Evolutionary conservation across 108 stramenopile species (phyloP).

Genomic region (Mayamaea pseudoterrestris): DNA sequence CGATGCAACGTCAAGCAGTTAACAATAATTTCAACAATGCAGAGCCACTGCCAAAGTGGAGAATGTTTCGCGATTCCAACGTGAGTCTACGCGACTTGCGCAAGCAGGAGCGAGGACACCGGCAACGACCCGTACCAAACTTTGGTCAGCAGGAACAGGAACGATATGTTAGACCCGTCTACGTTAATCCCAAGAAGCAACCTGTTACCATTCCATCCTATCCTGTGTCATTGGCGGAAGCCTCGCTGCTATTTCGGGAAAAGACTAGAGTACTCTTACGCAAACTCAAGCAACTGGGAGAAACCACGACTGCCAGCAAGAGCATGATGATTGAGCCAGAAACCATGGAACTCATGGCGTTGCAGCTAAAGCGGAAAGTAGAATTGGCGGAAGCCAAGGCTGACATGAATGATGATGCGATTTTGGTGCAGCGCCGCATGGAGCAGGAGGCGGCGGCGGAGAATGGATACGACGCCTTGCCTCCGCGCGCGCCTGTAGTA

Average conservation of each 20-base stretch:
- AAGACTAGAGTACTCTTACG: not conserved
- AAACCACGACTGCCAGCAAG: not conserved
- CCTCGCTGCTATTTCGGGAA: conserved; percentile 1
- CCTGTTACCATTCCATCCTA: not conserved
- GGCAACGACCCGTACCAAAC: not conserved
- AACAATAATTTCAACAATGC: not conserved
- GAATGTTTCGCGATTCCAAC: no score
- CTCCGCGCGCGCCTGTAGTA: conserved; percentile 43
- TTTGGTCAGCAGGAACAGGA: no score
- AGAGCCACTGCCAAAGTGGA: not conserved
- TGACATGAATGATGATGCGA: conserved; percentile 8
- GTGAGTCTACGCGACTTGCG: not conserved
- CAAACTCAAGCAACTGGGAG: not conserved
- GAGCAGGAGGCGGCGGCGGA: no score
- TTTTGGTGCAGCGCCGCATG: conserved; percentile 23
- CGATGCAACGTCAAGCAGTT: not conserved
- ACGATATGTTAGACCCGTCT: no score
- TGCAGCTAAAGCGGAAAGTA: conserved; percentile 30
- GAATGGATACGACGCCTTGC: conserved; percentile 11
- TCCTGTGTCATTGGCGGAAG: not conserved
- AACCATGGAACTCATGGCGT: conserved; percentile 26
- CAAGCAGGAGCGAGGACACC: not conserved
- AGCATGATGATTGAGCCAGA: conserved; percentile 21
- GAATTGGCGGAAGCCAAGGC: conserved; percentile 6
- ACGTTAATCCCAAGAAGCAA: not conserved